phyloP scores from a whole-genome alignment of 202 grass and related monocot genomes.

The Panicum hallii region DNA sequence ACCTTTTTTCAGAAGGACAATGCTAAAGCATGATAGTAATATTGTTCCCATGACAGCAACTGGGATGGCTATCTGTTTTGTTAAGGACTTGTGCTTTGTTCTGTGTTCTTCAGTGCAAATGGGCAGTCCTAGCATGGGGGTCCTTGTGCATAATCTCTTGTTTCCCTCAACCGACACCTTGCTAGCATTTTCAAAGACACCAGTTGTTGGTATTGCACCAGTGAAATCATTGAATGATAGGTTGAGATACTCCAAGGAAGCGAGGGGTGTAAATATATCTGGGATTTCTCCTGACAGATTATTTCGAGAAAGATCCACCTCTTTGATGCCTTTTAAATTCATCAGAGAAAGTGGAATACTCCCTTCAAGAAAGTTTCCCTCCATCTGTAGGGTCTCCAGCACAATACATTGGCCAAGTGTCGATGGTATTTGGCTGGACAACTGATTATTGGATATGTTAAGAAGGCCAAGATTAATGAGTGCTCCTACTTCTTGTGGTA shows the following conservation, averaged over 20 bases:
- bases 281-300: constrained; percentile 55
- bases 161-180: not conserved
- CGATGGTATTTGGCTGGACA: constrained; percentile 44
- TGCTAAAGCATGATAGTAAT: no score
- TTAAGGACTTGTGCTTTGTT: no score
- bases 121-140: no score
- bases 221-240: constrained; percentile 62
- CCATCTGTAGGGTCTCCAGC: constrained; percentile 49
- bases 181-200: not conserved
- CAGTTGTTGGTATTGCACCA: not conserved
- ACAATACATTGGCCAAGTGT: constrained; percentile 44
- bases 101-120: no score
- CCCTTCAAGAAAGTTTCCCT: constrained; percentile 55
- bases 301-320: constrained; percentile 59
- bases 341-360: constrained; percentile 50
- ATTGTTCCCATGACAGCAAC: no score
- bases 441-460: constrained; percentile 51
- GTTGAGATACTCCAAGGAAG: constrained; percentile 48
- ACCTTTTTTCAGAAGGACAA: no score
- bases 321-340: constrained; percentile 35
- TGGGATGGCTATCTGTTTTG: no score
- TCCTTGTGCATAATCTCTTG: not conserved
- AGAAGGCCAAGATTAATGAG: constrained; percentile 42
- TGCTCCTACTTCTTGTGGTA: constrained; percentile 42
- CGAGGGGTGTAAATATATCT: constrained; percentile 29